Conservation (phyloP, 208 protist genomes). For the Balamuthia mandrillaris region DNA sequence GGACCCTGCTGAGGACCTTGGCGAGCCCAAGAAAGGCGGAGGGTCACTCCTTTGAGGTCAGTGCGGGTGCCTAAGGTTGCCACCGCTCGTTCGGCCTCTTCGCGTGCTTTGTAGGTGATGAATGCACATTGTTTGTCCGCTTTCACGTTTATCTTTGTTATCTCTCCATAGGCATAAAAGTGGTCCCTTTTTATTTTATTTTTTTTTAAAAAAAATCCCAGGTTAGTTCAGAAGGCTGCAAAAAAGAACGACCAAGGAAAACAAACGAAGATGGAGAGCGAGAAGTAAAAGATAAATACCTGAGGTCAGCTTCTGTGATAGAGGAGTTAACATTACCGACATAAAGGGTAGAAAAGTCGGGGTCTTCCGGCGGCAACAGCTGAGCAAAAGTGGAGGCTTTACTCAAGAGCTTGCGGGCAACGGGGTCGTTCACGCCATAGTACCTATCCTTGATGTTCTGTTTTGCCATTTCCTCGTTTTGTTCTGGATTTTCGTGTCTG, state of each 20-base stretch:
- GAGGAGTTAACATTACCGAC: conserved; percentile 54
- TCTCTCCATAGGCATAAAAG: conserved; percentile 44
- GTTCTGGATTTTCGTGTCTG: conserved; percentile 62
- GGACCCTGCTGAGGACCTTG: not conserved
- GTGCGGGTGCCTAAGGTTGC: conserved; percentile 29
- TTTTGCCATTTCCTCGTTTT: conserved; percentile 60
- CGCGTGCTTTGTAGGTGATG: conserved; percentile 44
- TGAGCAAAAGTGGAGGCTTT: not conserved
- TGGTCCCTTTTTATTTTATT: not conserved
- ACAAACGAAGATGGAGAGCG: not conserved
- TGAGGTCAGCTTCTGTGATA: conserved; percentile 60
- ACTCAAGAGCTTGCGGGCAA: conserved; percentile 75
- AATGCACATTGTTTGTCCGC: conserved; percentile 55
- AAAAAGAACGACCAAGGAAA: not conserved
- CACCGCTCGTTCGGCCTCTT: conserved; percentile 46
- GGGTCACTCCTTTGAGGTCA: conserved; percentile 18
- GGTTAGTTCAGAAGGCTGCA: not conserved
- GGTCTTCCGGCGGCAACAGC: conserved; percentile 56
- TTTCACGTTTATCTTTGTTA: conserved; percentile 25
- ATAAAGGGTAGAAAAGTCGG: conserved; percentile 64
- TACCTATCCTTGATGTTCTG: conserved; percentile 81
- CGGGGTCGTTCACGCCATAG: conserved; percentile 77
- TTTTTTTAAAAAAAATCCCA: not conserved
- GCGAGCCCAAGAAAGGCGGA: conserved; percentile 45
- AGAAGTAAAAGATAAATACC: conserved; percentile 30